phyloP scores from a whole-genome alignment of 176 grass and related monocot species.

The Ampelocalamus luodianensis region DNA sequence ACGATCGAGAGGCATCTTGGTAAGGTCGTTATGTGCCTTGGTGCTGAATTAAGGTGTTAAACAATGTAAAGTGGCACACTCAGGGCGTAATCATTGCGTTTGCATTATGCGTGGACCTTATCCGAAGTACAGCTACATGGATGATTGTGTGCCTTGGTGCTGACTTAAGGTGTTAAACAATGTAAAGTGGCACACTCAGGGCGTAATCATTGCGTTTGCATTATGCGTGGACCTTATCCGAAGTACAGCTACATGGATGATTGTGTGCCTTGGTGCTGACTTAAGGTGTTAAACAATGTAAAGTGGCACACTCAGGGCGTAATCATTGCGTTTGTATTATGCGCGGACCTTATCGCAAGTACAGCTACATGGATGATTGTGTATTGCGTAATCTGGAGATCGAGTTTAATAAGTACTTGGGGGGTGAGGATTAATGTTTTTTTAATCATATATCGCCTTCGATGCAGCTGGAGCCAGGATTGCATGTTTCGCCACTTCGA shows the following conservation, averaged over 20 bases:
- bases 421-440: neutral
- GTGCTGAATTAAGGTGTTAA: slow-evolving; percentile 5
- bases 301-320: slow-evolving; percentile 20
- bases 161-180: slow-evolving; percentile 27
- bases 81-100: slow-evolving; percentile 43
- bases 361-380: slow-evolving; percentile 39
- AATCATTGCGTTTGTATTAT: slow-evolving; percentile 46
- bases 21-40: slow-evolving; percentile 18
- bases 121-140: slow-evolving; percentile 16
- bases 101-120: slow-evolving; percentile 35
- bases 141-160: slow-evolving; percentile 16
- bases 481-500: neutral
- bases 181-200: slow-evolving; percentile 13
- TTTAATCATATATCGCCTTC: neutral
- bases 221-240: slow-evolving; percentile 36
- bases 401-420: neutral
- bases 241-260: slow-evolving; percentile 25
- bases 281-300: slow-evolving; percentile 17
- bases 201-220: slow-evolving; percentile 44
- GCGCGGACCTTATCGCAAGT: slow-evolving; percentile 32
- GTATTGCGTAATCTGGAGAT: slow-evolving; percentile 32
- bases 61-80: slow-evolving; percentile 23
- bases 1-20: slow-evolving; percentile 2
- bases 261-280: neutral
- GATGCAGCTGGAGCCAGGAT: neutral